phyloP scores from a whole-genome alignment of 2,329 filamentous ascomycete species.

The Phialemoniopsis sp. region DNA sequence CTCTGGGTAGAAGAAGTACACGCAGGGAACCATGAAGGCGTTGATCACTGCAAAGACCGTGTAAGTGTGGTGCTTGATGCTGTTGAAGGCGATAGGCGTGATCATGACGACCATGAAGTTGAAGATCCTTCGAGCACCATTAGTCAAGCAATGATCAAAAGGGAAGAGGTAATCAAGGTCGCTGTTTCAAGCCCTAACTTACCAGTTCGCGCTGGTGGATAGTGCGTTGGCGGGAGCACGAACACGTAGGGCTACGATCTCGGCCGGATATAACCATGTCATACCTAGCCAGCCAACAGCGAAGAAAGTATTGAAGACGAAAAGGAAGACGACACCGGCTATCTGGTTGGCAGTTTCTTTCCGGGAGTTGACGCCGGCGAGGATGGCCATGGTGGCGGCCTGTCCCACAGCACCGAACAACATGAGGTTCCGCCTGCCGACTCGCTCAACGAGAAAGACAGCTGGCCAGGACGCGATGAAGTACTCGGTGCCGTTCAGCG shows the following conservation, averaged over 20 bases:
- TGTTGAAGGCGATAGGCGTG: slow-evolving; percentile 53
- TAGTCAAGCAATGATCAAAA: too few species aligned
- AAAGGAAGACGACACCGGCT: slow-evolving; percentile 46
- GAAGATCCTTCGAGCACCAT: slow-evolving; percentile 33
- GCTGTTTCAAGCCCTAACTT: too few species aligned
- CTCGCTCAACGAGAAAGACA: slow-evolving; percentile 12
- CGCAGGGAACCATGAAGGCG: slow-evolving; percentile 50
- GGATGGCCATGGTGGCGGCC: slow-evolving; percentile 49
- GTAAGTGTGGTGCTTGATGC: slow-evolving; percentile 54
- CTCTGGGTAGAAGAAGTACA: slow-evolving; percentile 63
- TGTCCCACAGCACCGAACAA: slow-evolving; percentile 51
- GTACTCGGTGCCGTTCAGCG: slow-evolving; percentile 13
- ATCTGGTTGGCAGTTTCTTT: slow-evolving; percentile 27
- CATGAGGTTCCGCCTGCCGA: slow-evolving; percentile 15
- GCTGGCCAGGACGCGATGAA: slow-evolving; percentile 10
- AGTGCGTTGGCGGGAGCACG: slow-evolving; percentile 55
- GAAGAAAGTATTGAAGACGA: slow-evolving; percentile 50
- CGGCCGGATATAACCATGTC: slow-evolving; percentile 56
- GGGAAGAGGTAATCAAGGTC: too few species aligned
- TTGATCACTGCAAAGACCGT: slow-evolving; percentile 66
- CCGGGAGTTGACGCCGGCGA: slow-evolving; percentile 31
- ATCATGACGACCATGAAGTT: slow-evolving; percentile 63
- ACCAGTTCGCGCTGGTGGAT: slow-evolving; percentile 50
- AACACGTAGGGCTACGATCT: slow-evolving; percentile 48
- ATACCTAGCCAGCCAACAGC: slow-evolving; percentile 48